Base-by-base conservation (phyloP, 2,329 filamentous ascomycete genomes). In the Claviceps monticola region DNA sequence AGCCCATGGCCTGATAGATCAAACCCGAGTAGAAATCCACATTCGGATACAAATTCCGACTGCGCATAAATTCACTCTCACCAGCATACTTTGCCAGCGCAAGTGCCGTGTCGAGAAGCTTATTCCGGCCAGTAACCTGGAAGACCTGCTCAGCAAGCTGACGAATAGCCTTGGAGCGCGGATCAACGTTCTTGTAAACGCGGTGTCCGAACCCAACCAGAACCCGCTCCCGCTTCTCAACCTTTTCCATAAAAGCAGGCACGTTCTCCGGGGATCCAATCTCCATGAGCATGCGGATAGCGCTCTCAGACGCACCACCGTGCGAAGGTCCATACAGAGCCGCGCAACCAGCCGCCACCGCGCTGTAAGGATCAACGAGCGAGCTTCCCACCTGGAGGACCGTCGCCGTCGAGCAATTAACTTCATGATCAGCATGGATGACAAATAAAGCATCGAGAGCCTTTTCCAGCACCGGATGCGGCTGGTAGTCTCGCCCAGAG, bases 371-470 rank as follows among this genome's bases (percentile, higher is more conserved):
- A 57, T 80, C 78, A 0, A 79, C 72, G 11, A 80, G 62, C 0
- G 74, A 75, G 51, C 72, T 76, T 7, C 77, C 75, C 19, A 79
- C 75, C 52, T 79, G 74, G 16, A 80, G 64, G 36, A 78, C 70
- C 1, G 76, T 74, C 1, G 77, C 75, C 0, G 76, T 79, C 2
- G 74, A 75, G 58, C 75, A 73, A 56, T 79, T 78, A 61, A 80
- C 74, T 54, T 79, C 78, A 58, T 81, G 77, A 56, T 81, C 78
- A 2, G 75, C 73, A 55, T 78, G 75, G 23, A 80, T 69, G 51
- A 79, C 73, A 58, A 76, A 76, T 2, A 80, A 68, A 5, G 70
- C 68, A 50, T 79, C 74, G 16, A 80, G 63, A n/a, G 70, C 70
- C 56, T 69, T 71, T 48, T 72, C 73, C 7, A 79, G 62, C 4